Base-by-base conservation (phyloP, 139 green algal species). In the Trebouxia sp. region DNA sequence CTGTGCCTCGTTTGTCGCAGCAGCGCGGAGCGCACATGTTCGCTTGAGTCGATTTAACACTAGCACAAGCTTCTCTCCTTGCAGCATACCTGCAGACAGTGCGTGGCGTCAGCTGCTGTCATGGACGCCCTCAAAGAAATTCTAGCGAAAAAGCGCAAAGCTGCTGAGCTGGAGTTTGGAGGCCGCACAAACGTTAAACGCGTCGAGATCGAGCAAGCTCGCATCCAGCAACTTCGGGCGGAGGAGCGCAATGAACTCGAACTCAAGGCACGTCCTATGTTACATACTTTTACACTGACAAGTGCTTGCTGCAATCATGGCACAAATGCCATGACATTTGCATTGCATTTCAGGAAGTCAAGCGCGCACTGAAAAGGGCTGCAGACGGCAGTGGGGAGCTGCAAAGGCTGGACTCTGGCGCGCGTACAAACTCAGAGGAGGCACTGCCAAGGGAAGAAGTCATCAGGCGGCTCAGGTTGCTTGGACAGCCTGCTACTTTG, bases 401-500 rank as follows among this genome's bases (percentile, higher is more conserved):
- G 20, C 45, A 62, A 42, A 65, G 26, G 30, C 30, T 79, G n/a
- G 72, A 66, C 72, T 65, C 72, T 45, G 28, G 11, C 30, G 45
- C 72, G 10, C 30, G 47, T 9, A 62, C 48, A 15, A 43, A 43
- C 30, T 79, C 45, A 28, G 65, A 82, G 48, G 75, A 82, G 38
- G 56, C 75, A 15, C 84, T 98, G 28, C 80, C 84, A 0, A 65
- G 43, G 4, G 86, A 88, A 58, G 94, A 98, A 78, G 93, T 97
- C 42, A 91, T 98, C 37, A 83, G 94, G 5, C 84, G 95, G 12
- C 90, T 99, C 51, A 77, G 96, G 0, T 80, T 89, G 8, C 86
- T 99, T 4, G 84, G 90, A 0, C 89, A 99, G 82, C 96, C 96
- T 1, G 90, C 88, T 8, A 98, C 92, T 0, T 85, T 99, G 14